Evolutionary conservation across 2,329 filamentous ascomycete genomes (phyloP).

Genomic region (Penicillium sp.): DNA sequence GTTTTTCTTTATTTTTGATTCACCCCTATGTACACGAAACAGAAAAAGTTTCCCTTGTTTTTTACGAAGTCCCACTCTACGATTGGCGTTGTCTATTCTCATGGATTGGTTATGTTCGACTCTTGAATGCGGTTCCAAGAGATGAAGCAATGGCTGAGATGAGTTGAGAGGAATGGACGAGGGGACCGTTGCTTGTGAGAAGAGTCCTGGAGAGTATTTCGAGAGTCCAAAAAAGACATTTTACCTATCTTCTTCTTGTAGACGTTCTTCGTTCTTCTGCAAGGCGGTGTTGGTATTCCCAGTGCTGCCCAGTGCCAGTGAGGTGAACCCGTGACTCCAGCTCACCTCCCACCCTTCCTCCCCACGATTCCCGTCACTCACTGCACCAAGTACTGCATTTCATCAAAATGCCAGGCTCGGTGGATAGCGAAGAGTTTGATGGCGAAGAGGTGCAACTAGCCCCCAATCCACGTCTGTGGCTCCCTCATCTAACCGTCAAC

Average conservation of each 20-base stretch:
- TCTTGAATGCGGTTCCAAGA: constrained; percentile 32
- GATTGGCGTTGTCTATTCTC: constrained; percentile 43
- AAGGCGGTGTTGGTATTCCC: neutral
- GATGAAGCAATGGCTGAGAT: constrained; percentile 27
- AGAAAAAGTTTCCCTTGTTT: constrained; percentile 27
- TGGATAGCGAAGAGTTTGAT: constrained; percentile 54
- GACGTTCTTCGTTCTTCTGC: neutral
- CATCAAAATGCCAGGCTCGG: constrained; percentile 54
- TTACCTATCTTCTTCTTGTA: constrained; percentile 4
- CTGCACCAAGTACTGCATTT: neutral
- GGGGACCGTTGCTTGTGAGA: constrained; percentile 21
- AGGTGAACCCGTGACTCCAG: constrained; percentile 5
- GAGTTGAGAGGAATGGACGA: constrained; percentile 24
- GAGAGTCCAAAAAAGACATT: constrained; percentile 23
- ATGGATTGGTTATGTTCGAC: constrained; percentile 32
- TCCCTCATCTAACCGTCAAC: constrained; percentile 22
- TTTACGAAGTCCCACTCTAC: constrained; percentile 43
- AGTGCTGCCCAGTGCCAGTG: neutral
- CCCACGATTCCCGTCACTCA: neutral
- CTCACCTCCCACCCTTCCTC: neutral
- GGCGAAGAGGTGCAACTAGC: constrained; percentile 48
- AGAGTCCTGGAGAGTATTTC: constrained; percentile 27
- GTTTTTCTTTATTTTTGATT: constrained; percentile 29
- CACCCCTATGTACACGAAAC: constrained; percentile 45
- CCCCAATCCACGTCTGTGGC: neutral